phyloP scores from a whole-genome alignment of 2,329 filamentous ascomycete species.

The Penicillium capsulatum region DNA sequence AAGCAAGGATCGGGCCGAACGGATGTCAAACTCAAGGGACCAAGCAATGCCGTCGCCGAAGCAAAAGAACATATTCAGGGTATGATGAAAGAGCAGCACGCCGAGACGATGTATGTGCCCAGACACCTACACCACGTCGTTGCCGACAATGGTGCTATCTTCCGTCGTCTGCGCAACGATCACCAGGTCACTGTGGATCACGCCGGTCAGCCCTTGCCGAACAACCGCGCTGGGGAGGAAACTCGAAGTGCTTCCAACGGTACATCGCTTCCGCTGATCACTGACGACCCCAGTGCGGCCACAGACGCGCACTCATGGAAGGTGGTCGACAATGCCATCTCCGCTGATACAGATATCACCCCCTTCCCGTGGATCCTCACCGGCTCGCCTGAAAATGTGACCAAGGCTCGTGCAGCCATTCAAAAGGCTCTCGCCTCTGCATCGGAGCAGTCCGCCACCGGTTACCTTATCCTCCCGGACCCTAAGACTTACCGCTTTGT shows the following conservation, averaged over 20 bases:
- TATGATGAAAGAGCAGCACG: slow-evolving; percentile 79
- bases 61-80: slow-evolving; percentile 77
- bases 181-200: slow-evolving; percentile 89
- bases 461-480: slow-evolving; percentile 86
- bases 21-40: slow-evolving; percentile 79
- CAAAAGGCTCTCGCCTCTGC: slow-evolving; percentile 65
- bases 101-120: slow-evolving; percentile 81
- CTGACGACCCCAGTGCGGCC: slow-evolving; percentile 67
- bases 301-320: slow-evolving; percentile 78
- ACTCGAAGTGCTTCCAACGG: slow-evolving; percentile 54
- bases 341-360: slow-evolving; percentile 29
- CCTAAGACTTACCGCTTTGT: slow-evolving; percentile 85
- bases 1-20: slow-evolving; percentile 81
- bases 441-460: slow-evolving; percentile 55
- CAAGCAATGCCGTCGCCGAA: slow-evolving; percentile 71
- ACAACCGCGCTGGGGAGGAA: slow-evolving; percentile 57
- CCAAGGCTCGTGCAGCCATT: slow-evolving; percentile 74
- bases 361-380: slow-evolving; percentile 79
- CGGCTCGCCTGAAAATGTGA: slow-evolving; percentile 71
- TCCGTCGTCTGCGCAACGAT: slow-evolving; percentile 83
- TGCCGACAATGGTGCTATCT: slow-evolving; percentile 81
- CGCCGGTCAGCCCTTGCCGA: slow-evolving; percentile 70
- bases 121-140: slow-evolving; percentile 77
- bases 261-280: slow-evolving; percentile 77
- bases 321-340: slow-evolving; percentile 55